phyloP scores from a whole-genome alignment of 768 basidiomycete species.

The Collybiopsis confluens region DNA sequence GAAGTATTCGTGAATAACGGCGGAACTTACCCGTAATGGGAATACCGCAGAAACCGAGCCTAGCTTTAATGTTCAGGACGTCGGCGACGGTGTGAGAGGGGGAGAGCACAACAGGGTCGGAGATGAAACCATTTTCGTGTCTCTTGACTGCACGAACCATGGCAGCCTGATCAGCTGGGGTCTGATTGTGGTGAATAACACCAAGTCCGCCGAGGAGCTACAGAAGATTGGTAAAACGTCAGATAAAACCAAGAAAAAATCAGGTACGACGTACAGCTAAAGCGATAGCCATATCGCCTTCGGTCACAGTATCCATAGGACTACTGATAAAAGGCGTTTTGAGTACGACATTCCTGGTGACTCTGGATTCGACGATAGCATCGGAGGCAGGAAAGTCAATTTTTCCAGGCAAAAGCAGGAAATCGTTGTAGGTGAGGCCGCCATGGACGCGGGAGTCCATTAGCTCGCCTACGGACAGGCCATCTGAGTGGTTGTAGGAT shows the following conservation, averaged over 20 bases:
- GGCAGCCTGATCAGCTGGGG: conserved; percentile 79
- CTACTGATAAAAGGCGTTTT: conserved; percentile 97
- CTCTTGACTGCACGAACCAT: conserved; percentile 98
- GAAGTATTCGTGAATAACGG: conserved; percentile 10
- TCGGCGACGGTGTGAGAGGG: conserved; percentile 78
- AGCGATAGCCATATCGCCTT: conserved; percentile 87
- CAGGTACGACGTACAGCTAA: conserved; percentile 66
- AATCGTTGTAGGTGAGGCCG: conserved; percentile 97
- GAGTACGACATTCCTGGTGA: conserved; percentile 87
- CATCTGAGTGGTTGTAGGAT: conserved; percentile 70
- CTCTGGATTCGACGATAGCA: conserved; percentile 77
- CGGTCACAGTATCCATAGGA: conserved; percentile 99
- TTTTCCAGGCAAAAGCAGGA: conserved; percentile 89
- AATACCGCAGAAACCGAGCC: conserved; percentile 92
- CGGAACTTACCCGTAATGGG: conserved; percentile 80
- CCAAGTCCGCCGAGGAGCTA: conserved; percentile 93
- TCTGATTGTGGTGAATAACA: conserved; percentile 96
- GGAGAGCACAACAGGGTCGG: conserved; percentile 86
- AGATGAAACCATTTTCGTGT: conserved; percentile 98
- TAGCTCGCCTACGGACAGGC: conserved; percentile 78
- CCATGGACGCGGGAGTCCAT: conserved; percentile 85
- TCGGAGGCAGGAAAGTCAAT: conserved; percentile 87
- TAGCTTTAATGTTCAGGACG: conserved; percentile 88
- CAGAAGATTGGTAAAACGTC: conserved; percentile 9
- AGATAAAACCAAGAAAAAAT: conserved; percentile 9